Base-by-base conservation (phyloP, 257 asterid species). In the Orobanche coerulescens region DNA sequence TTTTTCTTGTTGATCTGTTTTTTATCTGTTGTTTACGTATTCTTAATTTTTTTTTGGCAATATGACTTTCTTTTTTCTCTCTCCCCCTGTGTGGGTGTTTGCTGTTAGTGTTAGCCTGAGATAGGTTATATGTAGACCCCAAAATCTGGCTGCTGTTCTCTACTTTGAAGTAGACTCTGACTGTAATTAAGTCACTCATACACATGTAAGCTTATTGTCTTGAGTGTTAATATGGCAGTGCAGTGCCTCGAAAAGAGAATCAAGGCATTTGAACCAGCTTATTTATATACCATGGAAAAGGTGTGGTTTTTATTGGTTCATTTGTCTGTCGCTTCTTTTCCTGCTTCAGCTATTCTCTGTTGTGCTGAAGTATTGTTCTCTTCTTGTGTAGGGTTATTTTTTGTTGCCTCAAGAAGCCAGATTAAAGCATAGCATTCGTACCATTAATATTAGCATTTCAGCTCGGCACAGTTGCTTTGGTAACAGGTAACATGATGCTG, bases 231-330 rank as follows among this genome's bases (percentile, higher is more conserved):
- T 66, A 66, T 68, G 62, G 65, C 96, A 89, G 98, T 89, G 76
- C 94, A 78, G 78, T 92, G 94, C 94, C 91, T 93, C 64, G 98
- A 91, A 76, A 81, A 74, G 71, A 89, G 94, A 73, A 86, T 95
- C 84, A 84, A 89, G 37, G 83, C 88, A 52, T 84, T 80, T 56
- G 98, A 93, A 75, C 97, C 98, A 40, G 83, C 89, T 62, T 93
- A 84, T 70, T 67, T 84, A 61, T 93, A 86, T 78, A 86, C 96
- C 67, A 74, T 78, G 82, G 97, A 86, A 68, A 93, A 93, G 98
- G 97, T 85, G 68, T 57, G 63, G 62, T 64, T 61, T 42, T 10
- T 11, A 70, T 60, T 58, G 37, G 34, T 62, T 62, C 40, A 25
- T 24, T 54, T 54, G n/a, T 6, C 46, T 61, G 50, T 59, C 39